A percentile compares a stretch with the other conserved stretches of the same genome.
Conservation (phyloP, 2,329 filamentous ascomycete species). For the Alternaria consortialis region DNA sequence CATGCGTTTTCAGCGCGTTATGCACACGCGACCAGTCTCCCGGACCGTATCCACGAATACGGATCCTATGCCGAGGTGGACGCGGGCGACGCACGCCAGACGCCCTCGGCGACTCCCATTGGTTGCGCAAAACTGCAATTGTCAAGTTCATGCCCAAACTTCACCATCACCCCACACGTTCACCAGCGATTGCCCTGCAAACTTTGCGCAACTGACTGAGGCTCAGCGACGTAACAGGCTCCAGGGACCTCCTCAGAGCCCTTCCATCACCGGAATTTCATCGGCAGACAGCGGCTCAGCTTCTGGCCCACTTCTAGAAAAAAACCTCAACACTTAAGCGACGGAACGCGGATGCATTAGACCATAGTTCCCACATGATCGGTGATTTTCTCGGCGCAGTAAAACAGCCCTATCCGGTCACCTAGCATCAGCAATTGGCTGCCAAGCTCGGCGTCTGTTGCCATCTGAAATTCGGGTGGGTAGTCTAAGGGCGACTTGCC, state of each 20-base stretch:
- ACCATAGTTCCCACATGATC: conserved; percentile 14
- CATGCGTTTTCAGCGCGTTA: conserved; percentile 4
- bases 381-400: conserved; percentile 28
- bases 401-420: conserved; percentile 21
- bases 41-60: conserved; percentile 16
- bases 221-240: neutral
- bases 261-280: conserved; percentile 4
- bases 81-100: conserved; percentile 2
- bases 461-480: conserved; percentile 34
- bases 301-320: conserved; percentile 24
- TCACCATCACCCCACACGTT: conserved; percentile 17
- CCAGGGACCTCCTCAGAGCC: neutral
- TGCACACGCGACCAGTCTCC: conserved; percentile 18
- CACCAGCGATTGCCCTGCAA: conserved; percentile 3
- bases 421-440: conserved; percentile 18
- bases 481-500: conserved; percentile 21
- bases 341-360: conserved; percentile 14
- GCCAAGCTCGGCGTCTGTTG: conserved; percentile 30
- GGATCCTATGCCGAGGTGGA: conserved; percentile 14
- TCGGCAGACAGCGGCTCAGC: conserved; percentile 10
- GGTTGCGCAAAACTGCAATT: conserved; percentile 6
- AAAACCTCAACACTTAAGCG: conserved; percentile 20
- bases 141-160: neutral
- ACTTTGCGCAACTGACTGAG: neutral
- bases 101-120: conserved; percentile 26